phyloP scores from a whole-genome alignment of 2,329 filamentous ascomycete genomes.

The Cryphonectria japonica region DNA sequence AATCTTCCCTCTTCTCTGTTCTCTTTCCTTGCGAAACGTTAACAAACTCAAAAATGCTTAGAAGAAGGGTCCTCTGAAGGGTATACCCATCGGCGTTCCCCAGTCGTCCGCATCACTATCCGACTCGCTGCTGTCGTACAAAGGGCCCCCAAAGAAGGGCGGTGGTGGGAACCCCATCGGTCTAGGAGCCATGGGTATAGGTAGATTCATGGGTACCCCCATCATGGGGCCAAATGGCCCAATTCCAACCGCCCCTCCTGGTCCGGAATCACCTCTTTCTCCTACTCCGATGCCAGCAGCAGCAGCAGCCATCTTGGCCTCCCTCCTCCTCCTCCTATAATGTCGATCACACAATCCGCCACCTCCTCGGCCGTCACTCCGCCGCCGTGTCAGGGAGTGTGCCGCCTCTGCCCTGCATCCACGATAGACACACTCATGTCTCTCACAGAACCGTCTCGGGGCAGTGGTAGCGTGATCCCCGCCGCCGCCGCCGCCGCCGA shows the following conservation, averaged over 20 bases:
- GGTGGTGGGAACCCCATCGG: constrained; percentile 6
- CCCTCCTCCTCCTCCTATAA: neutral
- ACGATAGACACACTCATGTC: constrained; percentile 18
- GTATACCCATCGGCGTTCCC: constrained; percentile 12
- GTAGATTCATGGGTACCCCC: neutral
- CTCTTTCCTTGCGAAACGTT: neutral
- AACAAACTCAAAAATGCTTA: neutral
- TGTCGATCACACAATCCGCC: constrained; percentile 22
- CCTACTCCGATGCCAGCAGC: neutral
- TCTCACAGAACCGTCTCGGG: constrained; percentile 16
- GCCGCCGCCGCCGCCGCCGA: neutral
- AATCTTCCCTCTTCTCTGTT: no score
- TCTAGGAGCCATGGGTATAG: neutral
- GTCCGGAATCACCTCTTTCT: neutral
- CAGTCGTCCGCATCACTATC: constrained; percentile 14
- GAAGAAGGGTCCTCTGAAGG: constrained; percentile 13
- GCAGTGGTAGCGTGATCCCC: neutral
- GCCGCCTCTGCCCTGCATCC: constrained; percentile 18
- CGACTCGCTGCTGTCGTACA: constrained; percentile 19
- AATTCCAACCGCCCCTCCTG: neutral
- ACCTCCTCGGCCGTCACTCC: neutral
- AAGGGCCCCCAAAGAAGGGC: constrained; percentile 12
- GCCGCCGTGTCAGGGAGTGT: neutral
- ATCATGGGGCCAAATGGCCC: constrained; percentile 10
- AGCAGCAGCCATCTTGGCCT: neutral